A percentile compares a stretch with the other conserved stretches of the same genome.
Conservation (phyloP, 805 yeast genomes). For the Wickerhamomyces bisporus region DNA sequence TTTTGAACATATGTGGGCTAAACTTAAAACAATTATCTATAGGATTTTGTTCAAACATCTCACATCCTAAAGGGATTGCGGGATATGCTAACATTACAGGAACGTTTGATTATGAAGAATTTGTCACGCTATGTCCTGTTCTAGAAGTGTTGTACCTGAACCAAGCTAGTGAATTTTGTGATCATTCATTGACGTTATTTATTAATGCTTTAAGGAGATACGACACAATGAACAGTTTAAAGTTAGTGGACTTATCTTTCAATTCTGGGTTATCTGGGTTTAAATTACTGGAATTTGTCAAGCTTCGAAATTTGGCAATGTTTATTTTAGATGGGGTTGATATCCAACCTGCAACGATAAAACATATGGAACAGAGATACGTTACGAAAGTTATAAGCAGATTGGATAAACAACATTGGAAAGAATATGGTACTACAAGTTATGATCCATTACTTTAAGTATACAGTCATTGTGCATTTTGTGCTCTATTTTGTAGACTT, state of each 20-base stretch:
- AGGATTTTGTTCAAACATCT: slow-evolving; percentile 19
- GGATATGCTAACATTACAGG: slow-evolving; percentile 1
- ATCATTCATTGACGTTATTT: slow-evolving; percentile 16
- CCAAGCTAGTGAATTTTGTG: slow-evolving; percentile 21
- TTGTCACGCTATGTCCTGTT: slow-evolving; percentile 12
- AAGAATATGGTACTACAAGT: slow-evolving; percentile 19
- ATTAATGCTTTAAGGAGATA: slow-evolving; percentile 5
- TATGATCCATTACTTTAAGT: slow-evolving; percentile 14
- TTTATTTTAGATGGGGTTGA: slow-evolving; percentile 20
- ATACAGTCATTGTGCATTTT: not conserved
- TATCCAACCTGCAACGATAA: slow-evolving; percentile 15
- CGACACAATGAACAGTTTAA: slow-evolving; percentile 4
- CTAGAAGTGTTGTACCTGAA: slow-evolving; percentile 17
- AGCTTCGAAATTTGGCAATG: slow-evolving; percentile 6
- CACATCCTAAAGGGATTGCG: not conserved
- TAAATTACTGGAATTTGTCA: slow-evolving; percentile 17
- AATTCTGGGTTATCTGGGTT: slow-evolving; percentile 19
- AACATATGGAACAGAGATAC: slow-evolving; percentile 11
- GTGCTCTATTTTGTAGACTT: slow-evolving; percentile 7
- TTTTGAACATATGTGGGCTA: slow-evolving; percentile 11
- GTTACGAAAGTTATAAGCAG: slow-evolving; percentile 17
- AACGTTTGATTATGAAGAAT: slow-evolving; percentile 18
- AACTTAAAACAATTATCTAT: slow-evolving; percentile 12
- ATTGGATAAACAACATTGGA: slow-evolving; percentile 19
- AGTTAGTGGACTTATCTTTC: slow-evolving; percentile 20